Evolutionary conservation across 2,329 filamentous ascomycete genomes (phyloP).

Genomic region (Colletotrichum tanaceti): DNA sequence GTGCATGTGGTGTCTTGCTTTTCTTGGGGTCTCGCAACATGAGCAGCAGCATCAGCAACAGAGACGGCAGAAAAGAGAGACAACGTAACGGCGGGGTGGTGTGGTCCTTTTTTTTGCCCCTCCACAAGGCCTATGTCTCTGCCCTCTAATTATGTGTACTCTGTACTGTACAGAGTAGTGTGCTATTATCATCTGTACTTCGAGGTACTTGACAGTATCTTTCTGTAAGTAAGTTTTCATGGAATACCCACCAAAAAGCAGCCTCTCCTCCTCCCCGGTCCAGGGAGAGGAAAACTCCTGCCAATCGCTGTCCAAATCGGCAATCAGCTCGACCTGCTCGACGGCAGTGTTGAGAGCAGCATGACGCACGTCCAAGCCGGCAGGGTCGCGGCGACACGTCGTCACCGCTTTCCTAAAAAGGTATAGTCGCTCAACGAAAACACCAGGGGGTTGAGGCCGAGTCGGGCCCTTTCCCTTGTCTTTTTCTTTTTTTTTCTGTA

Average conservation of each 20-base stretch:
- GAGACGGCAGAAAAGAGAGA: conserved; percentile 22
- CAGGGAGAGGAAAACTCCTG: conserved; percentile 14
- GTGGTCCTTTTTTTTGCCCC: conserved; percentile 33
- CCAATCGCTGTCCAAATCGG: conserved; percentile 18
- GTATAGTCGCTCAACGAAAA: conserved; percentile 41
- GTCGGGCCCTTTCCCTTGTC: conserved; percentile 4
- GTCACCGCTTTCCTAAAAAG: conserved; percentile 21
- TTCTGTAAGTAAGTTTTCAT: neutral
- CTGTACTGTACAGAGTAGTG: too few relatives aligned
- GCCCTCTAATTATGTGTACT: neutral
- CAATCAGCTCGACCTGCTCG: conserved; percentile 20
- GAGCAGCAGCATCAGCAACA: conserved; percentile 8
- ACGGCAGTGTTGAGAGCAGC: conserved; percentile 37
- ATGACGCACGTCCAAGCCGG: conserved; percentile 37
- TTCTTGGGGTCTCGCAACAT: conserved; percentile 8
- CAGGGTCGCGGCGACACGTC: conserved; percentile 21
- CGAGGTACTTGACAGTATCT: too few relatives aligned
- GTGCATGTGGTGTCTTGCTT: conserved; percentile 18
- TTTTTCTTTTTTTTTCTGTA: too few relatives aligned
- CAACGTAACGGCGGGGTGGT: conserved; percentile 12
- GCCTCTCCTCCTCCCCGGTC: conserved; percentile 3
- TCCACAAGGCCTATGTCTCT: conserved; percentile 21
- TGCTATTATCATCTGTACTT: too few relatives aligned
- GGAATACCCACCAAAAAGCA: neutral
- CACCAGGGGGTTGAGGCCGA: conserved; percentile 41